Percentiles rank a stretch among this genome's conserved stretches.
phyloP scores from a whole-genome alignment of 306 rosid species.

The Senna siamea region DNA sequence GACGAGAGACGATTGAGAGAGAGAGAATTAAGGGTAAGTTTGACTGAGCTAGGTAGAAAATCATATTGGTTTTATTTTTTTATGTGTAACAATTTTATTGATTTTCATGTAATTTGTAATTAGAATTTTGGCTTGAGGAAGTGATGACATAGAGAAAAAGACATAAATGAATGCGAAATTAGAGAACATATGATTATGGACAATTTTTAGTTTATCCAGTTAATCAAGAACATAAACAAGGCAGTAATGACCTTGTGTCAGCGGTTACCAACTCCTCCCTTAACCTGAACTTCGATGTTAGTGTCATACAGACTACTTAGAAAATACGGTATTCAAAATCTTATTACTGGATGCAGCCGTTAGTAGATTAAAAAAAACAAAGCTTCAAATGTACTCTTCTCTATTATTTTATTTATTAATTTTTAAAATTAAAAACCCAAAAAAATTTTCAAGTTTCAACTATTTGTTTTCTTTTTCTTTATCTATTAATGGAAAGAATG shows the following conservation, averaged over 20 bases:
- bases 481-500: too few relatives aligned
- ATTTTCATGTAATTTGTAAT: not conserved
- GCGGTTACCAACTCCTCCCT: constrained; percentile 37
- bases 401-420: not conserved
- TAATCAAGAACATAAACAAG: constrained; percentile 27
- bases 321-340: too few relatives aligned
- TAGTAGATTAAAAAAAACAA: not conserved
- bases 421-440: too few relatives aligned
- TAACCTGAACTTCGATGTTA: too few relatives aligned
- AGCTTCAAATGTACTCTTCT: not conserved
- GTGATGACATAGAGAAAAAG: constrained; percentile 50
- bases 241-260: constrained; percentile 36
- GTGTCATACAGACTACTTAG: too few relatives aligned
- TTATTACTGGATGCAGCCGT: not conserved
- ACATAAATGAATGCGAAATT: constrained; percentile 44
- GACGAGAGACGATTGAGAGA: not conserved
- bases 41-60: constrained; percentile 59
- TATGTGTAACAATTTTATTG: not conserved
- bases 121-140: constrained; percentile 3
- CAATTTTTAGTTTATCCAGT: constrained; percentile 49
- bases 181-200: constrained; percentile 40
- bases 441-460: not conserved
- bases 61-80: constrained; percentile 38
- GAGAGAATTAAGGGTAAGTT: constrained; percentile 37
- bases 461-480: too few relatives aligned